phyloP scores from a whole-genome alignment of 1,139 yeast species.

The Pichia sp. region DNA sequence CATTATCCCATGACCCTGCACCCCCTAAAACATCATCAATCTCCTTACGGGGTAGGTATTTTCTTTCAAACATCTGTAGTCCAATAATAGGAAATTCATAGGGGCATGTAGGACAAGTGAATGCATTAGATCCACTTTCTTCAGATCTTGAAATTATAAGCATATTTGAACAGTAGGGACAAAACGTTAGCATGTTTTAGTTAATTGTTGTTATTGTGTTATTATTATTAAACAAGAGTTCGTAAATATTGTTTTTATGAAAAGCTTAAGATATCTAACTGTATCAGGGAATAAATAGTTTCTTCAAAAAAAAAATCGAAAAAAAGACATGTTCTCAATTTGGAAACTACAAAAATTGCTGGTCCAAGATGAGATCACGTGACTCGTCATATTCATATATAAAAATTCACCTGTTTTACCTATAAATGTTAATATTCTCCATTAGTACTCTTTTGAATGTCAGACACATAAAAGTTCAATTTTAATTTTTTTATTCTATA shows the following conservation, averaged over 20 bases:
- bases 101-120: slow-evolving; percentile 91
- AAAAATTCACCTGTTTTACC: too few species aligned
- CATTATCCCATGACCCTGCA: slow-evolving; percentile 98
- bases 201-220: neutral
- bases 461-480: too few species aligned
- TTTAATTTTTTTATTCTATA: too few species aligned
- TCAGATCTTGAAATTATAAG: slow-evolving; percentile 45
- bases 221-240: too few species aligned
- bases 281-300: too few species aligned
- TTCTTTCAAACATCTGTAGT: slow-evolving; percentile 78
- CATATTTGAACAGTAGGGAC: slow-evolving; percentile 92
- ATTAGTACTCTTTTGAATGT: too few species aligned
- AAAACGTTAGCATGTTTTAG: slow-evolving; percentile 70
- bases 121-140: slow-evolving; percentile 34
- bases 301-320: neutral
- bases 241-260: too few species aligned
- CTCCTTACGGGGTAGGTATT: slow-evolving; percentile 73
- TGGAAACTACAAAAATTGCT: too few species aligned
- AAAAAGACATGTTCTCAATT: neutral
- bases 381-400: neutral
- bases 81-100: slow-evolving; percentile 85
- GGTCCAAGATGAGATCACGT: neutral
- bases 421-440: too few species aligned
- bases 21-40: slow-evolving; percentile 97
- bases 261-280: too few species aligned